Evolutionary conservation across 345 rosid genomes (phyloP).

Genomic region (Raphanus raphanistrum): DNA sequence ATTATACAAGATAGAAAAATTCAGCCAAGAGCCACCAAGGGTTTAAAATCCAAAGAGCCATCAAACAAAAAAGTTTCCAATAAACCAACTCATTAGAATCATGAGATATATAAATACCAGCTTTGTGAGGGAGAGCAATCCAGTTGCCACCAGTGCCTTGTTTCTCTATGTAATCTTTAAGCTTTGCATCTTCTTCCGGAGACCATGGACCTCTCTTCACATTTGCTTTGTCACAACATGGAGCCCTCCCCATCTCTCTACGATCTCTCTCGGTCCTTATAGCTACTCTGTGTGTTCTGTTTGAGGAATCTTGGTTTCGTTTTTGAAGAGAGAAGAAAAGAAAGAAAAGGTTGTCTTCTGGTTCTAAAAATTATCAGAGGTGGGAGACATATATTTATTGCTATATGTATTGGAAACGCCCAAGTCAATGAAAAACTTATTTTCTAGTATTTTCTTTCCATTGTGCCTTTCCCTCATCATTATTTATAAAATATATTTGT

Average conservation of each 20-base stretch:
- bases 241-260: slow-evolving; percentile 81
- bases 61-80: neutral
- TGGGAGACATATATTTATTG: slow-evolving; percentile 35
- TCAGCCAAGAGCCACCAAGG: neutral
- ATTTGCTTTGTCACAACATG: slow-evolving; percentile 88
- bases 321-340: slow-evolving; percentile 25
- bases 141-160: slow-evolving; percentile 78
- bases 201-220: slow-evolving; percentile 97
- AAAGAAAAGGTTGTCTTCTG: slow-evolving; percentile 16
- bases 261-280: slow-evolving; percentile 16
- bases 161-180: slow-evolving; percentile 61
- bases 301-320: slow-evolving; percentile 18
- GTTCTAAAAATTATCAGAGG: slow-evolving; percentile 29
- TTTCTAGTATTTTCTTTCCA: slow-evolving; percentile 27
- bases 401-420: slow-evolving; percentile 35
- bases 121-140: slow-evolving; percentile 83
- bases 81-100: neutral
- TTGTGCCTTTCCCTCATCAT: slow-evolving; percentile 28
- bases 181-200: slow-evolving; percentile 93
- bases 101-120: slow-evolving; percentile 48
- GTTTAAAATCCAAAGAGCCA: neutral
- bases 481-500: neutral
- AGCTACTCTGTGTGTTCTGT: slow-evolving; percentile 6
- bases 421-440: slow-evolving; percentile 40
- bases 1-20: neutral